Conservation (phyloP, 176 grass and related monocot genomes). For the Oryza glumipatula region DNA sequence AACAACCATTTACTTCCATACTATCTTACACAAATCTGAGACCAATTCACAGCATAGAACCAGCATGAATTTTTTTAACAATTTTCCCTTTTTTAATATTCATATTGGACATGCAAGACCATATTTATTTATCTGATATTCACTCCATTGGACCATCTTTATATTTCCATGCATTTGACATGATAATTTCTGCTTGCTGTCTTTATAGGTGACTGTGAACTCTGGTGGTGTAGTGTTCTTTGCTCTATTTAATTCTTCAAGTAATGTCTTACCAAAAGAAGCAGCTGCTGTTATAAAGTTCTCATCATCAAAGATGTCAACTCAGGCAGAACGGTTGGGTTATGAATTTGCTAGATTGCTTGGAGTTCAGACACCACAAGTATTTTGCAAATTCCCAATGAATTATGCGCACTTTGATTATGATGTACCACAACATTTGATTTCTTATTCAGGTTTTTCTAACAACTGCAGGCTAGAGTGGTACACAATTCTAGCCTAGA, state of each 20-base stretch:
- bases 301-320: conserved; percentile 86
- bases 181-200: conserved; percentile 22
- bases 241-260: conserved; percentile 67
- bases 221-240: conserved; percentile 98
- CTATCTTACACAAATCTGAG: conserved; percentile 5
- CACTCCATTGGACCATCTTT: not conserved
- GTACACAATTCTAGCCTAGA: conserved; percentile 82
- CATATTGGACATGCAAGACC: conserved; percentile 14
- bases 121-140: not conserved
- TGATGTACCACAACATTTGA: conserved; percentile 18
- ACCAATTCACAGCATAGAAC: no score
- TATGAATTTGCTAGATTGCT: conserved; percentile 94
- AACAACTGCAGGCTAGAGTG: conserved; percentile 74
- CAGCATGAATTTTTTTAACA: not conserved
- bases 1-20: not conserved
- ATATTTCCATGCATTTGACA: conserved; percentile 1
- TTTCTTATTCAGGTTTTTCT: conserved; percentile 35
- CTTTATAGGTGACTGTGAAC: conserved; percentile 81
- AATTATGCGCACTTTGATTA: conserved; percentile 22
- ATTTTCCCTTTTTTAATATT: not conserved
- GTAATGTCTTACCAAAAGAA: conserved; percentile 56
- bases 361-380: conserved; percentile 83
- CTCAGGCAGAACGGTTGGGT: conserved; percentile 87
- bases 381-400: conserved; percentile 32
- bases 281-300: conserved; percentile 91